phyloP scores from a whole-genome alignment of 1,284 basidiomycete genomes.

The Trametes pubescens region DNA sequence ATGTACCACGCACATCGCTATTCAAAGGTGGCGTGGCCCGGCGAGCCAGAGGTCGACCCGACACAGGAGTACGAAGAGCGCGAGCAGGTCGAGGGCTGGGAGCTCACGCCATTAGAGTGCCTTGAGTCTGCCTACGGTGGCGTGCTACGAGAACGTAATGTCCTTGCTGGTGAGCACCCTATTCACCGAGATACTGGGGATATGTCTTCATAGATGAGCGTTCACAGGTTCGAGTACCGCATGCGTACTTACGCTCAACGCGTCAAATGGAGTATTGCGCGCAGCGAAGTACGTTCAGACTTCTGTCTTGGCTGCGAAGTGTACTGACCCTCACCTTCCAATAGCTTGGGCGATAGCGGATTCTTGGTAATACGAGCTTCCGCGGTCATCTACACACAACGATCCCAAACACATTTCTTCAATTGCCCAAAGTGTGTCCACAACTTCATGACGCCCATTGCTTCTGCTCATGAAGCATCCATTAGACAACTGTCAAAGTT shows the following conservation, averaged over 20 bases:
- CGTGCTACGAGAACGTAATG: constrained; percentile 72
- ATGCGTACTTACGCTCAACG: constrained; percentile 81
- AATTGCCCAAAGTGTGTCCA: constrained; percentile 77
- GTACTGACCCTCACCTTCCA: not conserved
- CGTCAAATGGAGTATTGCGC: constrained; percentile 75
- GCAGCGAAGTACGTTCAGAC: constrained; percentile 75
- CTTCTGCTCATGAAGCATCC: not conserved
- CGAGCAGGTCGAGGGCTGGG: constrained; percentile 69
- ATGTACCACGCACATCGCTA: constrained; percentile 79
- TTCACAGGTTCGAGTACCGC: constrained; percentile 85
- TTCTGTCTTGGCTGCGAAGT: not conserved
- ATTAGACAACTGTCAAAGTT: constrained; percentile 76
- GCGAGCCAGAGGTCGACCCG: constrained; percentile 67
- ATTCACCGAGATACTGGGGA: not conserved
- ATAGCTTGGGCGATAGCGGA: constrained; percentile 86
- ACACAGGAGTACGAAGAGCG: constrained; percentile 54
- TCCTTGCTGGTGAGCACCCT: constrained; percentile 72
- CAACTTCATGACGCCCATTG: not conserved
- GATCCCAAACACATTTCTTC: constrained; percentile 81
- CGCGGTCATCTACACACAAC: constrained; percentile 68
- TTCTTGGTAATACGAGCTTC: constrained; percentile 81
- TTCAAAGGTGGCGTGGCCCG: constrained; percentile 76
- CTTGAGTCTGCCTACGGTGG: constrained; percentile 77
- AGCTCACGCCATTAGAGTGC: constrained; percentile 74
- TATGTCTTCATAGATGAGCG: constrained; percentile 1